Base-by-base conservation (phyloP, 345 rosid genomes). In the Lumnitzera littorea region DNA sequence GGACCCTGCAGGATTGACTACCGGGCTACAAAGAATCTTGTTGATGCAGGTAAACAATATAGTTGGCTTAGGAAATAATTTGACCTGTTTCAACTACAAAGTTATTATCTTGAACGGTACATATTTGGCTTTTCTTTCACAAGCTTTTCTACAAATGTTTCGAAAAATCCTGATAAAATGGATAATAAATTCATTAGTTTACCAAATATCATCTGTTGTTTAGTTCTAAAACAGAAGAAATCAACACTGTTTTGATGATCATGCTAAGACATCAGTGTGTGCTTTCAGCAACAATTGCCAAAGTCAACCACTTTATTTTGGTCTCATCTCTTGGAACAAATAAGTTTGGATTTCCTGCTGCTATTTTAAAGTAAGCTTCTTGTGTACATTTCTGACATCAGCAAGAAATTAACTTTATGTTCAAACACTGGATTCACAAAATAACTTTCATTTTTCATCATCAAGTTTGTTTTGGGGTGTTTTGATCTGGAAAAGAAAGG, bases 301-400 rank as follows among this genome's bases (percentile, higher is more conserved):
- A 94, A 64, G 96, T 83, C 54, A 64, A 84, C 65, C 91, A 88
- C 82, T 87, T 89, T 61, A 78, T 94, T 58, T 69, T 94, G 89
- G 91, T 94, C 62, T 82, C 99, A n/a, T 94, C 99, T 61, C 64
- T 94, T 84, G 97, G 99, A 64, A 90, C 99, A 53, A 94, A 94
- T 61, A 94, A 94, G 75, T 24, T 90, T 51, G 97, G 97, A 70
- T 86, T 94, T 67, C 99, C 97, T 1, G 99, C 99, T 8, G 99
- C 97, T n/a, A 73, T 94, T 72, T 81, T 94, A 63, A 94, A 89
- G 99, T 94, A 76, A 79, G 88, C 11, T 70, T 63, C 58, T 15
- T 24, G 43, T 20, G 13, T 25, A 24, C 11, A 29, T 15, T 14
- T 20, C 15, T 36, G 10, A 36, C 43, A 6, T 7, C 11, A 36